These are phyloP conservation scores for Talaromyces marneffei DNA, from an alignment of 2,329 filamentous ascomycete species.

Conservation along the genomic window DNA sequence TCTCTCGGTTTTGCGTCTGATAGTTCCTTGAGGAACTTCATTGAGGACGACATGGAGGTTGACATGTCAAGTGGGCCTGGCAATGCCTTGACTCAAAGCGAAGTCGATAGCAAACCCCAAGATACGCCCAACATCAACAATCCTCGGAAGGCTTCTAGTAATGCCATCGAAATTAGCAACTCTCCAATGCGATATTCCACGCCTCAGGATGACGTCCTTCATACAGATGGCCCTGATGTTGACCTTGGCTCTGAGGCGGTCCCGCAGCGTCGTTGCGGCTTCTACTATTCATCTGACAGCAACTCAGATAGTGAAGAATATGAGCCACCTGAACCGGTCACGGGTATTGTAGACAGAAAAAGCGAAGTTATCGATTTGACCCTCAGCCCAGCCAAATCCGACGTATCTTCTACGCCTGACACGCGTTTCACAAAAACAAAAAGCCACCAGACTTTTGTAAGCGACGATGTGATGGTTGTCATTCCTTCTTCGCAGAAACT, in stretches of 20 bases:
- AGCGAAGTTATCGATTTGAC: conserved; percentile 33
- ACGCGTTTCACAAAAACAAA: conserved; percentile 32
- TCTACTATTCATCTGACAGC: conserved; percentile 12
- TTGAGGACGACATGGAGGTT: conserved; percentile 21
- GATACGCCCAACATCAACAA: neutral
- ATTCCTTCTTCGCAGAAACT: neutral
- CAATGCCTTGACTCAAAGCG: neutral
- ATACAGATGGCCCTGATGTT: neutral
- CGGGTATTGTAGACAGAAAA: neutral
- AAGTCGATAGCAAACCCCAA: neutral
- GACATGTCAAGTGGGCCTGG: neutral
- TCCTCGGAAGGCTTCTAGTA: neutral
- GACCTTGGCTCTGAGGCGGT: neutral
- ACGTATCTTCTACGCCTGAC: neutral
- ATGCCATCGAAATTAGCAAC: neutral
- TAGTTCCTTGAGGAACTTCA: conserved; percentile 25
- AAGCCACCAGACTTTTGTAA: neutral
- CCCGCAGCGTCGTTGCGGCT: conserved; percentile 3
- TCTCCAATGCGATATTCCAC: neutral
- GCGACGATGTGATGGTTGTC: neutral
- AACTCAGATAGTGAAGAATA: conserved; percentile 3
- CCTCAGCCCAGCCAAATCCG: conserved; percentile 16
- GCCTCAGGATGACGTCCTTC: neutral
- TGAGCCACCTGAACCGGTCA: neutral
- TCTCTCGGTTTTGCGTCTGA: conserved; percentile 29